Evolutionary conservation across 306 rosid genomes (phyloP).

Genomic region (Pachyrhizus erosus): DNA sequence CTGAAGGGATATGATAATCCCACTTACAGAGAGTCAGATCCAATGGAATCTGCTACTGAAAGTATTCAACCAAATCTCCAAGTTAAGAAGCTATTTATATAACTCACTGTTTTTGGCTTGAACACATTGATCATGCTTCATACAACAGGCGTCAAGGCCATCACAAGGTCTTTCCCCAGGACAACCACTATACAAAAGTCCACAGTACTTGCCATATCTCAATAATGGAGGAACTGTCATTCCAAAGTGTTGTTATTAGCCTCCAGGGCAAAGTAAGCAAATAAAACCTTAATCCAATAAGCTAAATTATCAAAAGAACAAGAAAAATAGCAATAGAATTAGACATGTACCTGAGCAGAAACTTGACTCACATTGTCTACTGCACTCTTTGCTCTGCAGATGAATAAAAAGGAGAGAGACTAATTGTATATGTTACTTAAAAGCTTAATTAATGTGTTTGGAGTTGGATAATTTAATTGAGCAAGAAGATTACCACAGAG

Average conservation of each 20-base stretch:
- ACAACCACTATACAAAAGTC: slow-evolving; percentile 88
- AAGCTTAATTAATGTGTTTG: no score
- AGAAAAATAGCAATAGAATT: neutral
- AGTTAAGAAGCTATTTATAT: neutral
- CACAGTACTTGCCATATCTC: slow-evolving; percentile 96
- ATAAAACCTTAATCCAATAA: neutral
- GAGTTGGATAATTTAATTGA: neutral
- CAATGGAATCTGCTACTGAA: no score
- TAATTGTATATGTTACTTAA: no score
- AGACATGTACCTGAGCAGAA: slow-evolving; percentile 78
- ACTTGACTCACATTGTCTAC: slow-evolving; percentile 85
- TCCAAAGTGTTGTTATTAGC: no score
- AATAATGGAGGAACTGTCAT: slow-evolving; percentile 80
- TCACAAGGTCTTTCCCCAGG: slow-evolving; percentile 95
- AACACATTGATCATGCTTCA: slow-evolving; percentile 90
- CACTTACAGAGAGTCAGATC: neutral
- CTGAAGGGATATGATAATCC: neutral
- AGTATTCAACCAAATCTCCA: no score
- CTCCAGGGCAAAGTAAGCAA: no score
- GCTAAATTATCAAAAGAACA: neutral
- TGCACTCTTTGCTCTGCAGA: slow-evolving; percentile 82
- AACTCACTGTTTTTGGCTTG: slow-evolving; percentile 73
- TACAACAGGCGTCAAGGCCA: slow-evolving; percentile 92
- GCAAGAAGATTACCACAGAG: slow-evolving; percentile 56
- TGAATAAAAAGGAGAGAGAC: neutral